Base-by-base conservation (phyloP, 176 grass and related monocot genomes). In the Secale cereale region DNA sequence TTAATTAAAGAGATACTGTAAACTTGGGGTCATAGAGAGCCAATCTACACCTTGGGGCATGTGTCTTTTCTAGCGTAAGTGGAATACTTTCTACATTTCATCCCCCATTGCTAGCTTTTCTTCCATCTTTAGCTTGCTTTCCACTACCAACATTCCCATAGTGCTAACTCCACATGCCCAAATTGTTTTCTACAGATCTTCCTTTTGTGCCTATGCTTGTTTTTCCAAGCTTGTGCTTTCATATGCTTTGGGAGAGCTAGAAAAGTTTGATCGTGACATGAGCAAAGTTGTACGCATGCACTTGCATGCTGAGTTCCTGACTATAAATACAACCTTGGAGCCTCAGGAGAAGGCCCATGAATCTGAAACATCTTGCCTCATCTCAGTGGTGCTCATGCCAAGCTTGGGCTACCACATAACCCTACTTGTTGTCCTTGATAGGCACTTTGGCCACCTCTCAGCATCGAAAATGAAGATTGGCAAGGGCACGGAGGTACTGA, bases 161-260 rank as follows among this genome's bases (percentile, higher is more conserved):
- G 76, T 79, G 87, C 70, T 50, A 40, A 8, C 66, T 88, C 54
- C 75, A 88, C 66, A 88, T 25, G 36, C 80, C 76, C 40, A 56
- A 6, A 25, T 65, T 65, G 26, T 67, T 69, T 87, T 79, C 23
- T 79, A 17, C 41, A 20, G 78, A 23, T 54, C 81, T 68, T 80
- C 12, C 12, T 68, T 81, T 85, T 82, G 35, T 16, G 12, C 41
- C 41, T 23, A 35, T 36, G 57, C 69, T 89, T 89, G 43, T 65
- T 73, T 46, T 15, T 46, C 0, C 13, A 15, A 46, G 13, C 15
- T 46, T 76, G 5, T 14, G 12, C 10, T 41, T 41, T 41, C 40
- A 41, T 15, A 46, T 46, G 43, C 43, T 46, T 15, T 46, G 13
- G 57, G 23, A 39, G 20, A 22, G 26, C 19, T 68, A 15, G 14